phyloP scores from a whole-genome alignment of 805 yeast genomes.

The Scheffersomyces amazonensis region DNA sequence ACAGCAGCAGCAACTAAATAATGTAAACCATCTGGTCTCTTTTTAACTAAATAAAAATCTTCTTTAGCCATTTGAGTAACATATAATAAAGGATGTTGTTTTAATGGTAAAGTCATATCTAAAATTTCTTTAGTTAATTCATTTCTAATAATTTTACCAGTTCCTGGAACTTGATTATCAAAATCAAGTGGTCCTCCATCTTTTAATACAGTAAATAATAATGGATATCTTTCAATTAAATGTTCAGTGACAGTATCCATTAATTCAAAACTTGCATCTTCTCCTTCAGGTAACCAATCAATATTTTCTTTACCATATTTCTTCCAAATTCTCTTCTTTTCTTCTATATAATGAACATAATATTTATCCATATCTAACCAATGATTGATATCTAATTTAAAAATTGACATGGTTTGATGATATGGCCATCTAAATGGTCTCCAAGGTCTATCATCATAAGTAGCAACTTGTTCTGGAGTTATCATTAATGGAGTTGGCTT shows the following conservation, averaged over 20 bases:
- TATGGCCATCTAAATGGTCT: conserved; percentile 80
- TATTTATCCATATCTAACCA: conserved; percentile 82
- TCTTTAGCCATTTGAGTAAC: conserved; percentile 72
- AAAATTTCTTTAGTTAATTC: conserved; percentile 60
- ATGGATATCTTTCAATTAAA: conserved; percentile 60
- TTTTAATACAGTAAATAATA: conserved; percentile 48
- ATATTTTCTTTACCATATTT: conserved; percentile 59
- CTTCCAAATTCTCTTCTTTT: conserved; percentile 56
- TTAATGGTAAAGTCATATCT: conserved; percentile 58
- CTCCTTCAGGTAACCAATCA: conserved; percentile 64
- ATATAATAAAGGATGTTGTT: conserved; percentile 60
- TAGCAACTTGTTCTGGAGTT: conserved; percentile 64
- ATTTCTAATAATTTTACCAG: conserved; percentile 53
- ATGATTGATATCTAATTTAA: conserved; percentile 67
- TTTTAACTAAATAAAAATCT: conserved; percentile 64
- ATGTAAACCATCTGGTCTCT: conserved; percentile 53
- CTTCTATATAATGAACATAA: conserved; percentile 63
- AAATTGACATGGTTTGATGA: conserved; percentile 76
- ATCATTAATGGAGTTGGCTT: conserved; percentile 57
- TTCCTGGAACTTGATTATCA: background rate
- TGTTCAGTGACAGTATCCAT: conserved; percentile 63
- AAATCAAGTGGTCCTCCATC: conserved; percentile 28
- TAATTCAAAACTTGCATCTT: conserved; percentile 59
- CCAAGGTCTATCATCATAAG: conserved; percentile 76
- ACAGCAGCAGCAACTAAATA: conserved; percentile 72